Percentiles rank a stretch among this genome's conserved stretches.
Evolutionary conservation across 1,284 basidiomycete genomes (phyloP).

Genomic region (Schizopora paradoxa): DNA sequence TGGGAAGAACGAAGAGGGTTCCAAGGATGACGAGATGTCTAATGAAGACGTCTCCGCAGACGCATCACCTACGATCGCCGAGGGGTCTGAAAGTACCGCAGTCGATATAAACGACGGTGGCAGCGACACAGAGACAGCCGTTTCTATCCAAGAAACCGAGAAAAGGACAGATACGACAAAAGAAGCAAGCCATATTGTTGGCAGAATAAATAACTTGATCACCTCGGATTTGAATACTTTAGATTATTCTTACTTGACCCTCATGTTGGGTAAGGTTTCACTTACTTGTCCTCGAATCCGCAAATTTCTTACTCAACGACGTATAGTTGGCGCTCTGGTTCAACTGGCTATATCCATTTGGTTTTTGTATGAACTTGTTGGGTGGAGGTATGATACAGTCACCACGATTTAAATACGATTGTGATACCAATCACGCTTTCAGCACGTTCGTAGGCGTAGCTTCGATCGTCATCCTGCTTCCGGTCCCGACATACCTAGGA

Average conservation of each 20-base stretch:
- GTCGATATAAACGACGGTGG: not conserved
- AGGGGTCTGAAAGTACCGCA: slow-evolving; percentile 37
- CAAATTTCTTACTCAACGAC: slow-evolving; percentile 27
- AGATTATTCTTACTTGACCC: slow-evolving; percentile 14
- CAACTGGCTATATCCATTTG: slow-evolving; percentile 25
- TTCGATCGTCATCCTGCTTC: slow-evolving; percentile 24
- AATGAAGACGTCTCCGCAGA: slow-evolving; percentile 35
- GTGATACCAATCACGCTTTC: not conserved
- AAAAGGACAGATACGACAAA: slow-evolving; percentile 19
- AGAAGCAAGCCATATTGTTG: slow-evolving; percentile 26
- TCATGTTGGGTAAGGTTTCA: slow-evolving; percentile 8
- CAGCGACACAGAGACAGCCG: not conserved
- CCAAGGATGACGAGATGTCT: not conserved
- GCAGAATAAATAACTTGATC: slow-evolving; percentile 37
- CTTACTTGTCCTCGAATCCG: slow-evolving; percentile 11
- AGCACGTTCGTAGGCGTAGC: slow-evolving; percentile 33
- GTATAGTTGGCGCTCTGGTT: slow-evolving; percentile 20
- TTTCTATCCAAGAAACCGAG: slow-evolving; percentile 2
- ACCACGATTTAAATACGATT: not conserved
- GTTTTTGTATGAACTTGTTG: slow-evolving; percentile 30
- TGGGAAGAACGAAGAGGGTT: not conserved
- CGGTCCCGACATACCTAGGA: slow-evolving; percentile 28
- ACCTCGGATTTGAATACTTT: slow-evolving; percentile 23
- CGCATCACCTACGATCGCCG: slow-evolving; percentile 53
- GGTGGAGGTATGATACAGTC: slow-evolving; percentile 18